Base-by-base conservation (phyloP, 116 monocot species). In the Trichopus zeylanicus region DNA sequence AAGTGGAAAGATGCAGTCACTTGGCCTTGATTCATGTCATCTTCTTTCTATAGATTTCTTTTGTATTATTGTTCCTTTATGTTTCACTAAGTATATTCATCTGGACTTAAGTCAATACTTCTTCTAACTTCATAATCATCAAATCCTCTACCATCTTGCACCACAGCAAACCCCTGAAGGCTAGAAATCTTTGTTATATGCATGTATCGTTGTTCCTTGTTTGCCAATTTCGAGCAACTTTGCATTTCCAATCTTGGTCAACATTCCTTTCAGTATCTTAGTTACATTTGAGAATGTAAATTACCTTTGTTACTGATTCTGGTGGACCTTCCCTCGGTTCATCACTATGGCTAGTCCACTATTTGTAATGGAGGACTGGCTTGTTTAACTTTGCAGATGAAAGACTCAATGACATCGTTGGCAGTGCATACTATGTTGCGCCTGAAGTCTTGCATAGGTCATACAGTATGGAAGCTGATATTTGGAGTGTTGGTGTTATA, bases 401-500 rank as follows among this genome's bases (percentile, higher is more conserved):
- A 69, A 84, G 91, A 68, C 77, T 97, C 33, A 91, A 97, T 67
- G 98, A 98, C 67, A 91, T 98, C 55, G 98, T 97, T 61, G 97
- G 97, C 12, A 91, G 91, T 79, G 97, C 97, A 25, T 98, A 98
- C 64, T 99, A 99, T 61, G 98, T 99, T 71, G 91, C 98, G 7
- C 98, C 98, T 28, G 98, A 99, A 57, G 98, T 99, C 55, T 72
- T 97, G 20, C 97, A 97, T 75, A 72, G 97, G 71, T 91, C 91
- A 62, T 97, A 97, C 60, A 82, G 81, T 62, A 76, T 67, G 57
- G 97, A 97, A 62, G 97, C 91, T 26, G 97, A 97, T 60, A 84
- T 97, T 22, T 97, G 97, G 97, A 97, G 97, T 60, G 82, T 97
- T 64, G 97, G 97, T 35, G 97, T 97, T 39, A 91, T 97, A 77